These are phyloP conservation scores for Straminergon stramineum DNA, from an alignment of 225 moss, liverwort and hornwort species.

Conservation along the genomic window DNA sequence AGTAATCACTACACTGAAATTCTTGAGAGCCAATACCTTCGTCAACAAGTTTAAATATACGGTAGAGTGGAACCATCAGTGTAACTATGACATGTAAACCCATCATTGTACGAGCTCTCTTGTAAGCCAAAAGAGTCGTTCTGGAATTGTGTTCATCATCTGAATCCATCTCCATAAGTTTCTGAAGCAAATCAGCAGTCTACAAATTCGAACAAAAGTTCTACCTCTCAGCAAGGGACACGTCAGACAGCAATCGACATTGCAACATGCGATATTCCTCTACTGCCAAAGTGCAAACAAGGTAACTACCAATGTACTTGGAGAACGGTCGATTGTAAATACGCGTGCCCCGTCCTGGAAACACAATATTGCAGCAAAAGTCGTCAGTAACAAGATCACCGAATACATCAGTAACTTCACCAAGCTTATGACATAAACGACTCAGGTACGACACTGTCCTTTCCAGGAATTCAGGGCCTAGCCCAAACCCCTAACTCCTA, in stretches of 20 bases:
- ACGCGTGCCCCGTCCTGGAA: not conserved
- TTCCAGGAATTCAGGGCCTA: no score
- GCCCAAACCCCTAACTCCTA: no score
- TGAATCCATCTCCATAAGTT: not conserved
- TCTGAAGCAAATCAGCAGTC: not conserved
- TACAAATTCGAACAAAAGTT: no score
- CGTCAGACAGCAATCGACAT: no score
- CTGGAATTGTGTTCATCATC: slow-evolving; percentile 13
- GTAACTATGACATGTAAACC: slow-evolving; percentile 36
- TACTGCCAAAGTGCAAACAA: not conserved
- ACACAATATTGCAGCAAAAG: not conserved
- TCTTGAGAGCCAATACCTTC: not conserved
- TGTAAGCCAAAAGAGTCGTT: slow-evolving; percentile 22
- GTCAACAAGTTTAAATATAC: not conserved
- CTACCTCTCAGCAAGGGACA: not conserved
- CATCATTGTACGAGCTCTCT: slow-evolving; percentile 17
- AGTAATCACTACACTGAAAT: no score
- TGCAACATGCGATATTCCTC: no score
- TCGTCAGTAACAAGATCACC: not conserved
- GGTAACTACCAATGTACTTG: not conserved
- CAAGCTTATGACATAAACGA: not conserved
- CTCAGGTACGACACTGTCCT: not conserved
- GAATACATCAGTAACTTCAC: no score
- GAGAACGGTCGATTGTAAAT: not conserved
- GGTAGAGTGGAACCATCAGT: slow-evolving; percentile 17